Conservation (phyloP, 1,139 yeast genomes). For the Candida buenavistaensis region DNA sequence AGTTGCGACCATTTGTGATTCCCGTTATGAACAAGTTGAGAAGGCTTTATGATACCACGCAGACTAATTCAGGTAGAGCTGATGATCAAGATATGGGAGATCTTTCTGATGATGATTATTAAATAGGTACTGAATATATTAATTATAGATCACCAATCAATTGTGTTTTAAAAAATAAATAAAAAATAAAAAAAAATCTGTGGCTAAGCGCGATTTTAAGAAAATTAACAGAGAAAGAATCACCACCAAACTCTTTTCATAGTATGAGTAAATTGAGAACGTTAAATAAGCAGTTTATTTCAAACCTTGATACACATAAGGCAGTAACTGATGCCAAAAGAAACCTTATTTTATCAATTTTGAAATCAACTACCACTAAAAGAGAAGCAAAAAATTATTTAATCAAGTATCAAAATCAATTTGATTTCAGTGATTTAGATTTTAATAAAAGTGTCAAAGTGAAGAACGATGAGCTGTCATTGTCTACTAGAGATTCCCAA, state of each 20-base stretch:
- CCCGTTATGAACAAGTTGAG: constrained; percentile 78
- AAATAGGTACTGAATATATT: no score
- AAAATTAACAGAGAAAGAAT: no score
- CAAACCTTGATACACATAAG: constrained; percentile 39
- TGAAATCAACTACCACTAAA: constrained; percentile 74
- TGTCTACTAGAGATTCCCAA: constrained; percentile 29
- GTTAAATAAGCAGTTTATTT: constrained; percentile 34
- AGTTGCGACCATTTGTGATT: constrained; percentile 77
- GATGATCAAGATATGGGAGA: constrained; percentile 22
- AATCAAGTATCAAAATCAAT: constrained; percentile 54
- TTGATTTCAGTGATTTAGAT: constrained; percentile 25
- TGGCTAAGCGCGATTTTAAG: no score
- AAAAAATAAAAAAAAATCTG: no score
- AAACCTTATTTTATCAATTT: constrained; percentile 64
- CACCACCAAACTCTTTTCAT: no score
- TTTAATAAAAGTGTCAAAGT: constrained; percentile 11
- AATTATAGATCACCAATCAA: no score
- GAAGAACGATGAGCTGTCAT: constrained; percentile 13
- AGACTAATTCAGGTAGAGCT: constrained; percentile 22
- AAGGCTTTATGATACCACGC: constrained; percentile 46
- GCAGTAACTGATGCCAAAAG: constrained; percentile 39
- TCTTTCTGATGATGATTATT: constrained; percentile 16
- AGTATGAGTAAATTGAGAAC: constrained; percentile 33
- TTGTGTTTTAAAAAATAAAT: no score
- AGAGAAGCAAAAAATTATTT: constrained; percentile 71